A percentile compares a stretch with the other conserved stretches of the same genome.
phyloP scores from a whole-genome alignment of 305 asterid genomes.

The Fraxinus floribunda region DNA sequence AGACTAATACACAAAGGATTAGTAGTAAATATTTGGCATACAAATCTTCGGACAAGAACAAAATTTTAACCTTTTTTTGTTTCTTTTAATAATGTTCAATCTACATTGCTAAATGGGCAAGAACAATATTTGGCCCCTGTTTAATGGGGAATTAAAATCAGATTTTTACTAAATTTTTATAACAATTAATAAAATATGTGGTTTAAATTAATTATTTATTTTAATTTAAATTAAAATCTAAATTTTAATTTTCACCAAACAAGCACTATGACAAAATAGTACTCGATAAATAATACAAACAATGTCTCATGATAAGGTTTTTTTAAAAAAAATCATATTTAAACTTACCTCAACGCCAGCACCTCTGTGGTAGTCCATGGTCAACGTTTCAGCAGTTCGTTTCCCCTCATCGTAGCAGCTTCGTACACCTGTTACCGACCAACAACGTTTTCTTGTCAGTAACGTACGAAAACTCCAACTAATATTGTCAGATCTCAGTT shows the following conservation, averaged over 20 bases:
- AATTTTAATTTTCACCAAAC: too few relatives aligned
- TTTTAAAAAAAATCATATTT: not conserved
- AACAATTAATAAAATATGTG: too few relatives aligned
- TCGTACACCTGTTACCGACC: slow-evolving; percentile 73
- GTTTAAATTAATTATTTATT: too few relatives aligned
- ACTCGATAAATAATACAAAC: not conserved
- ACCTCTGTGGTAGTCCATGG: slow-evolving; percentile 98
- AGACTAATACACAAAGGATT: not conserved
- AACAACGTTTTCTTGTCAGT: slow-evolving; percentile 25
- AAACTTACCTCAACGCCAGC: slow-evolving; percentile 76
- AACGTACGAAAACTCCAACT: not conserved
- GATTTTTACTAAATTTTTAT: not conserved
- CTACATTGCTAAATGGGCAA: not conserved
- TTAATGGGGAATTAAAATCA: not conserved
- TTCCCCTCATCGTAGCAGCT: slow-evolving; percentile 99
- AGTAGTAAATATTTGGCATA: not conserved
- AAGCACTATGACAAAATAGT: not conserved
- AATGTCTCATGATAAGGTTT: not conserved
- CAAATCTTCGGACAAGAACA: not conserved
- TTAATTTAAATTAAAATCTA: too few relatives aligned
- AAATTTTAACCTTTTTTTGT: not conserved
- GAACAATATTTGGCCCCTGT: not conserved
- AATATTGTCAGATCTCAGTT: not conserved
- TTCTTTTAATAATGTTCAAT: not conserved
- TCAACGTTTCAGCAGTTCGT: slow-evolving; percentile 94